These are phyloP conservation scores for Claviceps lovelessii DNA, from an alignment of 2,329 filamentous ascomycete species.

Conservation along the genomic window DNA sequence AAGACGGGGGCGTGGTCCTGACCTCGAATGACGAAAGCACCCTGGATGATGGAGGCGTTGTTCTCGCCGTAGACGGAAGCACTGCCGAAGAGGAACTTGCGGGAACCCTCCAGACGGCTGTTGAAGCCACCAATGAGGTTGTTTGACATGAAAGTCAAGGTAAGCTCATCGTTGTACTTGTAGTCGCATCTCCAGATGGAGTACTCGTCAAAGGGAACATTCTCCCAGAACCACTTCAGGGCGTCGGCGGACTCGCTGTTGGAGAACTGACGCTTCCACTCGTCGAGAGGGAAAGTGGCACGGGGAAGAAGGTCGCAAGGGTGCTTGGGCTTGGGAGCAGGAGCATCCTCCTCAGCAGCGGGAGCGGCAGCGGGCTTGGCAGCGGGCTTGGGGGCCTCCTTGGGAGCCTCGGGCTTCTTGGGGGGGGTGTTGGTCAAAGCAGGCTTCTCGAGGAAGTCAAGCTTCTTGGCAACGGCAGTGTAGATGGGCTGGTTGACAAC, in stretches of 20 bases:
- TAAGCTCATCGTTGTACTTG: conserved; percentile 99
- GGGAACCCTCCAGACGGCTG: conserved; percentile 86
- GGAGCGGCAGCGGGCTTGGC: conserved; percentile 13
- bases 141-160: conserved; percentile 94
- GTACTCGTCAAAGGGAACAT: conserved; percentile 87
- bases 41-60: conserved; percentile 82
- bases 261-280: conserved; percentile 98
- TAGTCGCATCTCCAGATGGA: conserved; percentile 89
- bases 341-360: conserved; percentile 26
- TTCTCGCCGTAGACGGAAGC: conserved; percentile 76
- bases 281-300: conserved; percentile 72
- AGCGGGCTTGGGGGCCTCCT: conserved; percentile 48
- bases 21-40: conserved; percentile 89
- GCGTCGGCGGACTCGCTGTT: conserved; percentile 80
- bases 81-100: conserved; percentile 94
- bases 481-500: conserved; percentile 87
- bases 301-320: conserved; percentile 74
- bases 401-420: conserved; percentile 65
- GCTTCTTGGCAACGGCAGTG: conserved; percentile 61
- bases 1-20: conserved; percentile 77
- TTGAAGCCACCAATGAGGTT: conserved; percentile 99
- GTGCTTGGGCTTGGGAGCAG: conserved; percentile 86
- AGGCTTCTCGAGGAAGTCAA: conserved; percentile 69
- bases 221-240: conserved; percentile 97
- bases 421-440: conserved; percentile 55